A percentile compares a stretch with the other conserved stretches of the same genome.
Conservation (phyloP, 2,329 filamentous ascomycete genomes). For the Calonectria honghensis region DNA sequence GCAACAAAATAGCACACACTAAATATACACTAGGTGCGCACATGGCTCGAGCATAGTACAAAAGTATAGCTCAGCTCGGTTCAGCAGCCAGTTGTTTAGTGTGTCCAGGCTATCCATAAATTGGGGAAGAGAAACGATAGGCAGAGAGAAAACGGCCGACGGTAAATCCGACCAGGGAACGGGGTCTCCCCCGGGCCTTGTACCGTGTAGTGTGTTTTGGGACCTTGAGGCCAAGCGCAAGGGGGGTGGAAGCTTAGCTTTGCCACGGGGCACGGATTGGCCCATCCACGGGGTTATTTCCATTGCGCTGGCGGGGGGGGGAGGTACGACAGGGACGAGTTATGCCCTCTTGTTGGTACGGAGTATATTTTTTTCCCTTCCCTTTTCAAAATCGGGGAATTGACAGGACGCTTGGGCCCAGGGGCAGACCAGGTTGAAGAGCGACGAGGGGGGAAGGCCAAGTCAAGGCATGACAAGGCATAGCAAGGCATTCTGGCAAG, state of each 20-base stretch:
- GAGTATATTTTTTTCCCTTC: conserved; percentile 2
- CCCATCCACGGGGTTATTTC: conserved; percentile 16
- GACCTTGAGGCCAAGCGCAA: conserved; percentile 4
- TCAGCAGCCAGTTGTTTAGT: conserved; percentile 22
- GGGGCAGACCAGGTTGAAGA: conserved; percentile 9
- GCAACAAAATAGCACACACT: background rate
- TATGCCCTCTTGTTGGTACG: conserved; percentile 11
- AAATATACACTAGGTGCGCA: background rate
- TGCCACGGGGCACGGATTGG: conserved; percentile 44
- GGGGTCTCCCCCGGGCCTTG: conserved; percentile 39
- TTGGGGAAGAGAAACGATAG: conserved; percentile 39
- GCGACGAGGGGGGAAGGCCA: background rate
- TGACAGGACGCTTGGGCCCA: conserved; percentile 56
- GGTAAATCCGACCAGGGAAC: conserved; percentile 53
- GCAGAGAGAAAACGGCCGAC: conserved; percentile 53
- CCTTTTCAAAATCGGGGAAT: conserved; percentile 26
- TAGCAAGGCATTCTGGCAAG: conserved; percentile 28
- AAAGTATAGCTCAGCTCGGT: conserved; percentile 25
- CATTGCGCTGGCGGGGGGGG: background rate
- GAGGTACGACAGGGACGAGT: background rate
- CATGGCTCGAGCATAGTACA: conserved; percentile 20
- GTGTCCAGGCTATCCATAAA: conserved; percentile 21
- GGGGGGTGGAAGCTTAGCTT: conserved; percentile 36
- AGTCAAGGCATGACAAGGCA: conserved; percentile 12
- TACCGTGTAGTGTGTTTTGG: conserved; percentile 35